Percentiles rank a stretch among this genome's conserved stretches.
phyloP scores from a whole-genome alignment of 208 protist genomes.

The Acanthamoeba quina region DNA sequence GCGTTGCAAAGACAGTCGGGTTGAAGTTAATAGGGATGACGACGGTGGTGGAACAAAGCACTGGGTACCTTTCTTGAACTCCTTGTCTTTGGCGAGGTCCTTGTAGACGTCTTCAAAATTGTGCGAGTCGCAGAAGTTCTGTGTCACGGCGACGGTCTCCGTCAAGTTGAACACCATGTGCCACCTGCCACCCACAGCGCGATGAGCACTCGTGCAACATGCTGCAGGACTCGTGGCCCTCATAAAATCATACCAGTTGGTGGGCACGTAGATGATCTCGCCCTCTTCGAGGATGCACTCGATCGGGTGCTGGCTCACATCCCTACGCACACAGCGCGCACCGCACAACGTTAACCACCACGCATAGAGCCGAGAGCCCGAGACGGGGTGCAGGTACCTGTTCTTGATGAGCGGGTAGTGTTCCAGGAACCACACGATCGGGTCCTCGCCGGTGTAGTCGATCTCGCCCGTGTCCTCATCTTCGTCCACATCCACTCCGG shows the following conservation, averaged over 20 bases:
- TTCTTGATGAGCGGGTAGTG: constrained; percentile 73
- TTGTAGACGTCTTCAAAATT: constrained; percentile 50
- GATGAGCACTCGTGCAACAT: neutral
- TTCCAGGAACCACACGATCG: constrained; percentile 66
- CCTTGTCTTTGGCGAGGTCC: constrained; percentile 42
- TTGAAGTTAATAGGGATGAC: no score
- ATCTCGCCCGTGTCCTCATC: constrained; percentile 9
- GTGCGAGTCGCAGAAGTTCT: constrained; percentile 57
- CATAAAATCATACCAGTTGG: constrained; percentile 46
- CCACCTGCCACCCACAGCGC: neutral
- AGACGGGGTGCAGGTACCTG: neutral
- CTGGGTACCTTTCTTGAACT: constrained; percentile 5
- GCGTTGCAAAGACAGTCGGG: neutral
- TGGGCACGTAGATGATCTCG: constrained; percentile 70
- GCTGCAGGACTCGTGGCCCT: no score
- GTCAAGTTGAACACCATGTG: constrained; percentile 73
- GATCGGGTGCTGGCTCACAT: constrained; percentile 59
- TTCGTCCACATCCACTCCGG: constrained; percentile 44
- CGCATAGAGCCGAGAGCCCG: neutral
- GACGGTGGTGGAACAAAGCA: neutral
- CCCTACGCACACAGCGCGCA: neutral
- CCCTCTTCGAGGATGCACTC: constrained; percentile 64
- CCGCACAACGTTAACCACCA: no score
- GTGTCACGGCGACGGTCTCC: constrained; percentile 67
- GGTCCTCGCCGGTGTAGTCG: constrained; percentile 67